These are phyloP conservation scores for Planoprotostelium fungivorum DNA, from an alignment of 78 protist genomes.

Conservation along the genomic window DNA sequence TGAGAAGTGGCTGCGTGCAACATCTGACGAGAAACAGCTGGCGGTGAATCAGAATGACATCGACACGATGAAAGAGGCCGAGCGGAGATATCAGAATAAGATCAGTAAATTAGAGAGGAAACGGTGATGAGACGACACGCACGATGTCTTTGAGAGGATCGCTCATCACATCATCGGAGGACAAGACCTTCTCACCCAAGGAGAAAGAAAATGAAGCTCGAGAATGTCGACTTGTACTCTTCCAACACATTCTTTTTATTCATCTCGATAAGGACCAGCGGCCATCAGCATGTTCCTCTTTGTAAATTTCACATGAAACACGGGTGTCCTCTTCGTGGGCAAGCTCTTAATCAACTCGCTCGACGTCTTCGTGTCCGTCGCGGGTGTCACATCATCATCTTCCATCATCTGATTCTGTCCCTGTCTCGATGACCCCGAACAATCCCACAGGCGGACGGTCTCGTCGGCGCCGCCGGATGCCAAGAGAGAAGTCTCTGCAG, in stretches of 20 bases:
- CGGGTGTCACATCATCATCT: neutral
- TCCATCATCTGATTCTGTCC: neutral
- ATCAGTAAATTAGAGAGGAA: neutral
- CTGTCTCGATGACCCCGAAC: neutral
- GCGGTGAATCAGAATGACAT: neutral
- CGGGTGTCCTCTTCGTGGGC: constrained; percentile 83
- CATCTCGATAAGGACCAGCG: constrained; percentile 70
- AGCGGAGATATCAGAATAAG: neutral
- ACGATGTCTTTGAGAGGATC: no score
- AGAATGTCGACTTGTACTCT: no score
- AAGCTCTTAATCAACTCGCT: constrained; percentile 41
- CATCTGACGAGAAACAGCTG: neutral
- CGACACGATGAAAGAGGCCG: neutral
- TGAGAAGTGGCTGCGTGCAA: neutral
- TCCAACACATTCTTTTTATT: no score
- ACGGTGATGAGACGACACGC: neutral
- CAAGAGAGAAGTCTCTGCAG: constrained; percentile 34
- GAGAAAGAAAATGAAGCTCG: no score
- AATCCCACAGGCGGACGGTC: constrained; percentile 86
- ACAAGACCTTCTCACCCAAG: no score
- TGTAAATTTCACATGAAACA: constrained; percentile 58
- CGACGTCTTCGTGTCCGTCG: constrained; percentile 15
- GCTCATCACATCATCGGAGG: no score
- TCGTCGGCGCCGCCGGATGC: constrained; percentile 75
- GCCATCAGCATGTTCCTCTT: constrained; percentile 71